Evolutionary conservation across 192 early-diverging fungal genomes (phyloP), one percentile per base, ranked within the genome.

Genomic region (Dissophora globulifera): DNA sequence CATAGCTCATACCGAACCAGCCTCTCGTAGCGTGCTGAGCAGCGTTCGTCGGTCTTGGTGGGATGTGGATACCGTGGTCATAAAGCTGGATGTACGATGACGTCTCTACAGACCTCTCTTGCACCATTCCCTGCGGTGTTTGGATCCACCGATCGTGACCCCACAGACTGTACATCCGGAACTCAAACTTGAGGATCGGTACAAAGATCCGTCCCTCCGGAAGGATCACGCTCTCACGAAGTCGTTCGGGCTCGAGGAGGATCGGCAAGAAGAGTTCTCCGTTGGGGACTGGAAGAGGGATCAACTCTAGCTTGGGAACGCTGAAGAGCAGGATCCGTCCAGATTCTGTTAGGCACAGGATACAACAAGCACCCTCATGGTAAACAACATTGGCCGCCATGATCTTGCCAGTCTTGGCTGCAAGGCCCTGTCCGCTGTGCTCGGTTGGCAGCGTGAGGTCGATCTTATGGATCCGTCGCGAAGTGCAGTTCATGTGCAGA

Each of bases 401-500:
- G 45, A 75, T 75, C 20, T 50, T 54, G 11, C 51, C 67, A 17
- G 46, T 31, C 43, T 54, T 61, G 41, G 10, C 12, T 33, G 33
- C 45, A 22, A 38, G 32, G 5, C 49, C 48, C 23, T 16, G 20
- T 19, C 22, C 31, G 10, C 33, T 33, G 33, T 54, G 25, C 20
- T 40, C 47, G 35, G 5, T n/a, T 43, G n/a, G 30, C 7, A 43
- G 40, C 7, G 69, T 26, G 29, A 66, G 32, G 40, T 75, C 71
- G 20, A 66, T 48, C 42, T 75, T 75, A 26, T 75, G 50, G 20
- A 75, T 75, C 1, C 71, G 47, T 4, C 71, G 42, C 1, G 71
- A 75, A 10, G 71, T 75, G 50, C 71, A 75, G 57, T 75, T 75
- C 71, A 75, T 75, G 47, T 75, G 71, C 3, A 75, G 49, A 20